These are phyloP conservation scores for Exophiala xenobiotica DNA, from an alignment of 2,329 filamentous ascomycete species.

Conservation along the genomic window DNA sequence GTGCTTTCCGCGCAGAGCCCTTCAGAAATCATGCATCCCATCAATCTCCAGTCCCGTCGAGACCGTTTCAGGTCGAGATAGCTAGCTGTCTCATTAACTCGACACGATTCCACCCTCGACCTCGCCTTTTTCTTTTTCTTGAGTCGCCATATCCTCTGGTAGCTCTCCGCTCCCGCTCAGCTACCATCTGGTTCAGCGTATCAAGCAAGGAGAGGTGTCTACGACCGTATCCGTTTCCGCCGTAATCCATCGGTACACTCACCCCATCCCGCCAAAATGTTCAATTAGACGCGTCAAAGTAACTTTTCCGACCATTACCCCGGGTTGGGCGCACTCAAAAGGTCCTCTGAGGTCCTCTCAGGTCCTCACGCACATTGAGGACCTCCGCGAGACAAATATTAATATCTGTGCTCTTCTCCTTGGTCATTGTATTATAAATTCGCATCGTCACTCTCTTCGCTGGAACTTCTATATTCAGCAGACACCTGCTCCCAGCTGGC, in stretches of 20 bases:
- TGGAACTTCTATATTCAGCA: too few relatives aligned
- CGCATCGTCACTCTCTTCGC: too few relatives aligned
- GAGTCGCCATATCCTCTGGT: background rate
- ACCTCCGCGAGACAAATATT: too few relatives aligned
- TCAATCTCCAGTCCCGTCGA: slow-evolving; percentile 12
- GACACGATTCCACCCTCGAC: background rate
- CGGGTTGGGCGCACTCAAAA: background rate
- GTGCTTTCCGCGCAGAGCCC: slow-evolving; percentile 17
- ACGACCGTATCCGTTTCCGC: slow-evolving; percentile 1
- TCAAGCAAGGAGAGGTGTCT: slow-evolving; percentile 1
- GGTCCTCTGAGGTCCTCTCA: background rate
- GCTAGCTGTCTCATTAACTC: slow-evolving; percentile 14
- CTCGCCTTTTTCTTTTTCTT: background rate
- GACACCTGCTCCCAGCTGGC: too few relatives aligned
- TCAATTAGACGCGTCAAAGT: slow-evolving; percentile 14
- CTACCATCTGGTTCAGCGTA: background rate
- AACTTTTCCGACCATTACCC: background rate
- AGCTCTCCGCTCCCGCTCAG: background rate
- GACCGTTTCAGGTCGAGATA: slow-evolving; percentile 26
- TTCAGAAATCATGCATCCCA: slow-evolving; percentile 20
- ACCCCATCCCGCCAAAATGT: slow-evolving; percentile 11
- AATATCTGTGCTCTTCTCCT: too few relatives aligned
- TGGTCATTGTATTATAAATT: too few relatives aligned
- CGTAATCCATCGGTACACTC: slow-evolving; percentile 10
- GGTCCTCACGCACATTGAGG: too few relatives aligned